Evolutionary conservation across 192 early-diverging fungal species (phyloP), one percentile per base, ranked within the genome.

Genomic region (Mortierella alpina): DNA sequence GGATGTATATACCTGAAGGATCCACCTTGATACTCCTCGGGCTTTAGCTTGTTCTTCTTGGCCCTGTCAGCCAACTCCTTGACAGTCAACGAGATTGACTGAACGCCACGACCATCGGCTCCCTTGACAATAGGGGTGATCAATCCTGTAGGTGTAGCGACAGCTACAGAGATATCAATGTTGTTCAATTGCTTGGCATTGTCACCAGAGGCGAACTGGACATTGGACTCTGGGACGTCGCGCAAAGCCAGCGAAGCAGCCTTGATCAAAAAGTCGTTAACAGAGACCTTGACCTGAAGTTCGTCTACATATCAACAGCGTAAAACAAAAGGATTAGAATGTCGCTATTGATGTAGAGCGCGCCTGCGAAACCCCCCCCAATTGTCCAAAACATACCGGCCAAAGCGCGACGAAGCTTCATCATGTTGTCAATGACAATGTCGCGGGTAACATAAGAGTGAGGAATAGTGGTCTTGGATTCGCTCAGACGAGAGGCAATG

Each of bases 191-290:
- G 91, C 55, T 93, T 89, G 75, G 93, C 31, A 31, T 90, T 88
- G 53, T 72, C 73, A 40, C 63, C 75, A 1, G 73, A 47, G 3
- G 54, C 51, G 41, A 75, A 82, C 50, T 69, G 72, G 20, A 82
- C 90, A 88, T 96, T 95, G 53, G 93, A 91, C 15, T 91, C 92
- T 20, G 94, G 94, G 7, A 97, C 92, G 67, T 97, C 95, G 54
- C 89, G 87, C 54, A 97, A 84, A 2, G 97, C 94, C 40, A 94
- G 84, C 45, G 89, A 88, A 7, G 95, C 89, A 0, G 97, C 97
- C 88, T 97, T 96, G 87, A 95, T 91, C 62, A 99, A 91, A 83
- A 99, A 96, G 84, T 99, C 97, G 81, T 97, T 96, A 55, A 99
- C 90, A 56, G 94, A 95, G 20, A 97, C 88, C 63, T 72, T 75